These are phyloP conservation scores for Fusarium globosum DNA, from an alignment of 2,329 filamentous ascomycete species.

Conservation along the genomic window DNA sequence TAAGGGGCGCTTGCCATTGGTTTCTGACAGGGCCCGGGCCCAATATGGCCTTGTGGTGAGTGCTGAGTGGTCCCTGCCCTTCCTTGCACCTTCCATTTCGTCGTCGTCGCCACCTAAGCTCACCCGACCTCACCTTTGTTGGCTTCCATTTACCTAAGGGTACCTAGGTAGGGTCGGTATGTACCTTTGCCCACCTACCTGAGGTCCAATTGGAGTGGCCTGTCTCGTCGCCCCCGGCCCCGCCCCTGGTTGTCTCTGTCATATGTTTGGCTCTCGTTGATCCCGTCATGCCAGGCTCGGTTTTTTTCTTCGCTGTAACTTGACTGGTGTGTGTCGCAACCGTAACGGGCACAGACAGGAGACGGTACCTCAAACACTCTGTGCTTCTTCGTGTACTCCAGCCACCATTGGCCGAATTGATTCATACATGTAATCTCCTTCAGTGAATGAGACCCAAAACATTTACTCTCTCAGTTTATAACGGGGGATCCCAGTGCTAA, in stretches of 20 bases:
- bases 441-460: background rate
- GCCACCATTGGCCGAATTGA: background rate
- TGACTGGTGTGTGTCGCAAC: conserved; percentile 2
- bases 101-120: conserved; percentile 27
- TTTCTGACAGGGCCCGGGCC: background rate
- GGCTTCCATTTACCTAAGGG: background rate
- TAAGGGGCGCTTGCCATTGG: conserved; percentile 13
- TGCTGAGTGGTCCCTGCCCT: background rate
- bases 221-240: conserved; percentile 19
- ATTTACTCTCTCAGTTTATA: background rate
- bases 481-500: background rate
- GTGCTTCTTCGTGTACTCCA: background rate
- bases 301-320: conserved; percentile 15
- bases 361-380: background rate
- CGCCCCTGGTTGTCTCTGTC: conserved; percentile 14
- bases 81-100: conserved; percentile 27
- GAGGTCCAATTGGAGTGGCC: background rate
- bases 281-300: conserved; percentile 17
- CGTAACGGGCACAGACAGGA: conserved; percentile 2
- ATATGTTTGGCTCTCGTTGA: conserved; percentile 13
- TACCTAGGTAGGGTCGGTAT: background rate
- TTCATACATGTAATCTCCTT: background rate
- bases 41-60: background rate
- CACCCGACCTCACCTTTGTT: conserved; percentile 5
- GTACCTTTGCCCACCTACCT: background rate